Evolutionary conservation across 108 stramenopile species (phyloP).

Genomic region (Cyclotella sp.): DNA sequence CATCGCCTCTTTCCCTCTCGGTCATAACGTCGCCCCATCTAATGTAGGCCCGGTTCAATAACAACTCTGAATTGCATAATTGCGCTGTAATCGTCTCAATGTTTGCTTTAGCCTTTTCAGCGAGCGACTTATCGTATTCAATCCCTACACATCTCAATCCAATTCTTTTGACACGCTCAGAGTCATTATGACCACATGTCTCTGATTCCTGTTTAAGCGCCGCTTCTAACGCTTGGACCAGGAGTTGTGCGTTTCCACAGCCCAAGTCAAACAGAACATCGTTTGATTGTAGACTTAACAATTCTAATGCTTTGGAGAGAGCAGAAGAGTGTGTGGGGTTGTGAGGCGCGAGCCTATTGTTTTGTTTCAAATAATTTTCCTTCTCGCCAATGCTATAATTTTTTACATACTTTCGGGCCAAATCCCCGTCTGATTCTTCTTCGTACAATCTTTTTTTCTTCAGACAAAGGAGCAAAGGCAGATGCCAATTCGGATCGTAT

Average conservation of each 20-base stretch:
- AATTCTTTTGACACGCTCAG: neutral
- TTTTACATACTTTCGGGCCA: conserved; percentile 21
- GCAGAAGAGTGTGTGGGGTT: conserved; percentile 15
- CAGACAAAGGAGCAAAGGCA: conserved; percentile 61
- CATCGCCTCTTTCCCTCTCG: conserved; percentile 26
- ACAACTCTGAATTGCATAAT: neutral
- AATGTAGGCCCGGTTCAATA: conserved; percentile 40
- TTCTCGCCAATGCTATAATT: neutral
- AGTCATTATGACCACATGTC: neutral
- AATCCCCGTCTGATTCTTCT: conserved; percentile 41
- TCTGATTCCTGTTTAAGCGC: neutral
- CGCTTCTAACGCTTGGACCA: neutral
- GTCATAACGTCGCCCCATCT: conserved; percentile 65
- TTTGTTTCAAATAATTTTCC: neutral
- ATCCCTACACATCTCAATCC: conserved; percentile 71
- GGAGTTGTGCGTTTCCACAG: conserved; percentile 4
- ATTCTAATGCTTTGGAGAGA: conserved; percentile 6
- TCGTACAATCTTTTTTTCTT: conserved; percentile 61
- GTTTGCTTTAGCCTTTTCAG: conserved; percentile 42
- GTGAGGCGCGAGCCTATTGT: conserved; percentile 13
- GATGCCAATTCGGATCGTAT: conserved; percentile 72
- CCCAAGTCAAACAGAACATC: conserved; percentile 15
- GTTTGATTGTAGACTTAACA: conserved; percentile 9
- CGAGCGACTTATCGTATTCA: conserved; percentile 69
- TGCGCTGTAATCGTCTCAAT: conserved; percentile 14